Evolutionary conservation across 768 basidiomycete species (phyloP).

Genomic region (Auriscalpium microsporum): DNA sequence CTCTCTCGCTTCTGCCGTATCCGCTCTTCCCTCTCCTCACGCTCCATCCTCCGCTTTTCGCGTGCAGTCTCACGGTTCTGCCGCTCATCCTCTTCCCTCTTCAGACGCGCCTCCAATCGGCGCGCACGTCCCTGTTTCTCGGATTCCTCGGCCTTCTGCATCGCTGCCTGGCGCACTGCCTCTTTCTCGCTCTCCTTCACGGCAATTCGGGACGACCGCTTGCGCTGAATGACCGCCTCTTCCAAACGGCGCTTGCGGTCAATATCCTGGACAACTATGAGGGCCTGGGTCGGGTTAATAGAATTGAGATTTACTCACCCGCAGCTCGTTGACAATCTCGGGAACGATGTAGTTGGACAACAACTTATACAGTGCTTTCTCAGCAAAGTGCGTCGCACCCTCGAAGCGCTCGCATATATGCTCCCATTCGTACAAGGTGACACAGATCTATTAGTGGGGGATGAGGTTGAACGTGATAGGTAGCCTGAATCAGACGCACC

Average conservation of each 20-base stretch:
- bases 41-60: constrained; percentile 37
- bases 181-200: constrained; percentile 74
- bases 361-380: constrained; percentile 68
- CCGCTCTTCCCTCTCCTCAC: constrained; percentile 20
- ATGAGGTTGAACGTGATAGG: neutral
- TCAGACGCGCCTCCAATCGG: constrained; percentile 33
- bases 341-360: constrained; percentile 64
- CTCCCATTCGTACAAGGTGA: constrained; percentile 81
- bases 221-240: constrained; percentile 74
- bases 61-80: constrained; percentile 47
- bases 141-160: constrained; percentile 54
- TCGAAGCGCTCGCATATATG: constrained; percentile 67
- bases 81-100: constrained; percentile 32
- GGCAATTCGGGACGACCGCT: constrained; percentile 86
- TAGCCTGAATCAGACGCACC: constrained; percentile 33
- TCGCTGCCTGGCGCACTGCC: constrained; percentile 53
- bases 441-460: constrained; percentile 57
- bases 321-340: constrained; percentile 55
- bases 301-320: constrained; percentile 32
- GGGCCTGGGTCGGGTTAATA: neutral
- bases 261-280: constrained; percentile 38
- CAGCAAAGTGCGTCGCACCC: constrained; percentile 67
- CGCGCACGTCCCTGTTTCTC: constrained; percentile 59
- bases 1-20: constrained; percentile 1
- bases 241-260: constrained; percentile 56